These are phyloP conservation scores for Saksenaea oblongispora DNA, from an alignment of 371 early-diverging fungal genomes.

Conservation along the genomic window DNA sequence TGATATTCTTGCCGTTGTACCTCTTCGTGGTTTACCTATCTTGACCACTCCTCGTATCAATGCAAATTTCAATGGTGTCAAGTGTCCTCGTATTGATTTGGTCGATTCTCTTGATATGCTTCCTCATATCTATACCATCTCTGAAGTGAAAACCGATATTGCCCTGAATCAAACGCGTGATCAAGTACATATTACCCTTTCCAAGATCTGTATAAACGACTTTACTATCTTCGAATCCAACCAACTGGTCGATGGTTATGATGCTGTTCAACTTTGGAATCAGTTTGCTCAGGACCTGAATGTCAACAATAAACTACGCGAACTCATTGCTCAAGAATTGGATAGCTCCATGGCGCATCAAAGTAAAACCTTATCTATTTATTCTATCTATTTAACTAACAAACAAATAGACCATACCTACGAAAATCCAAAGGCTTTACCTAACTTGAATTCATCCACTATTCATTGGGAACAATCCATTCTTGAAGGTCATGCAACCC, in stretches of 20 bases:
- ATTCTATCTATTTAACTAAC: neutral
- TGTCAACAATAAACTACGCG: slow-evolving; percentile 30
- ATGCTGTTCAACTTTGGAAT: slow-evolving; percentile 42
- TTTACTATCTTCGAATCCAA: neutral
- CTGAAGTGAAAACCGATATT: neutral
- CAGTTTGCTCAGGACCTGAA: slow-evolving; percentile 33
- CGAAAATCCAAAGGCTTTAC: slow-evolving; percentile 49
- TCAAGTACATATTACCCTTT: neutral
- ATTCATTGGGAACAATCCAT: slow-evolving; percentile 78
- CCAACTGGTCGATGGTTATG: slow-evolving; percentile 30
- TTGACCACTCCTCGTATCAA: slow-evolving; percentile 9
- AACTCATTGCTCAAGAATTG: slow-evolving; percentile 42
- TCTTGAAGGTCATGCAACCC: slow-evolving; percentile 79
- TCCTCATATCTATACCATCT: slow-evolving; percentile 37
- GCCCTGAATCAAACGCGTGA: slow-evolving; percentile 10
- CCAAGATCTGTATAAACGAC: neutral
- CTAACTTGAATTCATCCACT: slow-evolving; percentile 44
- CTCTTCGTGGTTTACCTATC: slow-evolving; percentile 44
- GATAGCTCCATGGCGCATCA: slow-evolving; percentile 45
- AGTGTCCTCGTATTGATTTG: slow-evolving; percentile 33
- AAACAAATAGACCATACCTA: slow-evolving; percentile 48
- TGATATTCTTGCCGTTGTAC: slow-evolving; percentile 40
- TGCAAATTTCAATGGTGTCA: slow-evolving; percentile 23
- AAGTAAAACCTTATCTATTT: slow-evolving; percentile 29
- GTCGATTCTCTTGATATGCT: slow-evolving; percentile 50